Evolutionary conservation across 2,329 filamentous ascomycete species (phyloP).

Genomic region (Gyromitra esculenta): DNA sequence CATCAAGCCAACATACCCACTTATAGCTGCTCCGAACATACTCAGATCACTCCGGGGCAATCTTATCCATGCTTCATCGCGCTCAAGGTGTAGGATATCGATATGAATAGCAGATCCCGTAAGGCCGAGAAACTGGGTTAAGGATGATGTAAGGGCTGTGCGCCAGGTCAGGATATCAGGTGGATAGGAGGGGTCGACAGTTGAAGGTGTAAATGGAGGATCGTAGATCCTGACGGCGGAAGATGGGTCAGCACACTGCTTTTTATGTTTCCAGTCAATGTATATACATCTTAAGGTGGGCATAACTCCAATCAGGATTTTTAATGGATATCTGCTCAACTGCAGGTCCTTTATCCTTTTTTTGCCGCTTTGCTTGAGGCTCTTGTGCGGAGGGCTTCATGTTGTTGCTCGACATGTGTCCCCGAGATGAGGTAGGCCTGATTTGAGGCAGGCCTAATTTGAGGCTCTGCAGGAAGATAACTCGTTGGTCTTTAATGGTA

Average conservation of each 20-base stretch:
- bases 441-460: neutral
- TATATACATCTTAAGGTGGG: conserved; percentile 55
- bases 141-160: conserved; percentile 64
- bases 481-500: conserved; percentile 3
- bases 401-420: neutral
- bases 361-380: neutral
- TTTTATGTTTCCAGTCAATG: conserved; percentile 18
- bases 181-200: conserved; percentile 50
- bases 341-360: conserved; percentile 33
- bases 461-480: conserved; percentile 13
- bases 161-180: conserved; percentile 58
- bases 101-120: conserved; percentile 73
- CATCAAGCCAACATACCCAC: conserved; percentile 69
- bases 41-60: conserved; percentile 70
- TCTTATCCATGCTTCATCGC: conserved; percentile 70
- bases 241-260: conserved; percentile 16
- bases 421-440: neutral
- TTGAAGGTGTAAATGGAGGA: conserved; percentile 52
- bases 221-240: conserved; percentile 54
- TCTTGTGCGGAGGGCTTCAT: conserved; percentile 13
- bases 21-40: conserved; percentile 71
- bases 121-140: conserved; percentile 75
- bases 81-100: conserved; percentile 73
- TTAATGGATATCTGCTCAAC: conserved; percentile 54
- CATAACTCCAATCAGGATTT: conserved; percentile 56